Evolutionary conservation across 2,329 filamentous ascomycete species (phyloP), one percentile per base, ranked within the genome.

Genomic region (Colletotrichum liriopes): DNA sequence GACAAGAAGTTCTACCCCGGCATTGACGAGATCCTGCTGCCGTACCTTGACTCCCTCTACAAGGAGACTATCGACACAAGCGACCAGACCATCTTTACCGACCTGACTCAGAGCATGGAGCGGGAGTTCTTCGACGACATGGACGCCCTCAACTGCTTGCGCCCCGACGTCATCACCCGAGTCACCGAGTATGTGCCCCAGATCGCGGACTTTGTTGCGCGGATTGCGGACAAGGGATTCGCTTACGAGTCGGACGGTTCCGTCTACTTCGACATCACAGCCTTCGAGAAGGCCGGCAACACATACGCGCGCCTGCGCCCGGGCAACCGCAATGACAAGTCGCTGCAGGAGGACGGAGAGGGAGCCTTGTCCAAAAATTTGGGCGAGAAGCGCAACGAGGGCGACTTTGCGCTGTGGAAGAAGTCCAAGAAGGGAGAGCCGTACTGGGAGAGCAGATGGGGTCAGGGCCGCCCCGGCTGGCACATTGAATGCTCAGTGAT

Each of bases 401-500:
- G 93, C 8, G 95, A 98, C 78, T 98, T 98, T 82, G 95, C 95
- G 0, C 85, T 98, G 1, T 98, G 95, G 95, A 98, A 98, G 81
- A 91, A 92, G 65, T 95, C 93, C 1, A 98, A 97, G 83, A 90
- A 94, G 18, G 96, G 96, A 54, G 96, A 98, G 86, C 96, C 96
- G 0, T 93, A 90, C 75, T 98, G 96, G 96, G 87, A 91, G 6
- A 96, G 93, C 76, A 91, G 91, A 4, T 98, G 96, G 95, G 95
- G 96, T 5, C 87, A 91, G 67, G 95, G 95, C 5, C 88, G 96
- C 55, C 96, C 96, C 1, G 96, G 96, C 23, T 98, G 96, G 96
- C 96, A 98, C 79, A 98, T 98, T 78, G 95, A 98, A 84, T 98
- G 96, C 90, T 95, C 93, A 1, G 95, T 95, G 20, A 98, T 98